phyloP scores from a whole-genome alignment of 1,139 yeast species.

The Scheffersomyces segobiensis region DNA sequence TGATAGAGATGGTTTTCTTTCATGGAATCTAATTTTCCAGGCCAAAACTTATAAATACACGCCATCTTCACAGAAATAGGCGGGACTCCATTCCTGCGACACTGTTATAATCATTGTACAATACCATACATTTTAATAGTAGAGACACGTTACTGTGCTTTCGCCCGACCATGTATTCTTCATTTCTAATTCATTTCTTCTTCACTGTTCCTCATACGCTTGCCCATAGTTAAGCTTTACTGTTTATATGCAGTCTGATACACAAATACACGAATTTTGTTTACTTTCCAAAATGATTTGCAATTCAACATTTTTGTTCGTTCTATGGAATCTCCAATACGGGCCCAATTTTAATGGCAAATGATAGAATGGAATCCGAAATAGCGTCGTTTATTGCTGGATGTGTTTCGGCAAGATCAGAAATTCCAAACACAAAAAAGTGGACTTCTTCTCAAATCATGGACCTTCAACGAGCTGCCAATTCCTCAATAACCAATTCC shows the following conservation, averaged over 20 bases:
- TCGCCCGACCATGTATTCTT: not conserved
- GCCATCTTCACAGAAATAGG: not conserved
- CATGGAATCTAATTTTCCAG: not conserved
- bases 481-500: not conserved
- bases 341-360: not conserved
- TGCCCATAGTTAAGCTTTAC: not conserved
- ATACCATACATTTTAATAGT: not conserved
- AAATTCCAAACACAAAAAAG: constrained; percentile 21
- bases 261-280: not conserved
- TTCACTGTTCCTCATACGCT: not conserved
- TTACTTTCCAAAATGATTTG: not conserved
- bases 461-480: not conserved
- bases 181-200: no score
- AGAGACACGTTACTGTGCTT: not conserved
- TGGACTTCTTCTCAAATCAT: constrained; percentile 15
- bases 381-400: not conserved
- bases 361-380: not conserved
- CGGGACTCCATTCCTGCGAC: not conserved
- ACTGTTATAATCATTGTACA: not conserved
- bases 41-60: not conserved
- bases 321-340: not conserved
- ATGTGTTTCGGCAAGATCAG: not conserved
- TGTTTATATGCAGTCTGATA: not conserved
- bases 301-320: not conserved
- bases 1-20: not conserved